phyloP scores from a whole-genome alignment of 2,329 filamentous ascomycete species.

The Trichoderma afroharzianum region DNA sequence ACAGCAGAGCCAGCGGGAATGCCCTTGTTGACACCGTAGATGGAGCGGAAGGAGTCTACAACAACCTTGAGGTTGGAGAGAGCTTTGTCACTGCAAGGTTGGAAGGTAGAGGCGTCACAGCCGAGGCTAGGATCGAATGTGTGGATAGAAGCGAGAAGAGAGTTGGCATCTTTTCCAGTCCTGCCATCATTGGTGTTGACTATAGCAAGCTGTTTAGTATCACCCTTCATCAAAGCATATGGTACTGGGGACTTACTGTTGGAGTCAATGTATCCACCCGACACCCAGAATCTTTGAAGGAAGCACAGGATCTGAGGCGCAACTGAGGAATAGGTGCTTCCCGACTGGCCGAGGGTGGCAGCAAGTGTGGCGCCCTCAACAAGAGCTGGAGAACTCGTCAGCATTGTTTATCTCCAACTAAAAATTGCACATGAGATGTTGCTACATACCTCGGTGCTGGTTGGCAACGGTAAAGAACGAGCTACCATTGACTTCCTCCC shows the following conservation, averaged over 20 bases:
- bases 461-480: slow-evolving; percentile 76
- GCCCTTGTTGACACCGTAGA: slow-evolving; percentile 65
- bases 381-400: slow-evolving; percentile 39
- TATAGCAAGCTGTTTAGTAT: slow-evolving; percentile 19
- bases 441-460: slow-evolving; percentile 58
- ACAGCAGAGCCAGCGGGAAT: slow-evolving; percentile 57
- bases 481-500: slow-evolving; percentile 74
- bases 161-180: slow-evolving; percentile 68
- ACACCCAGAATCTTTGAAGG: slow-evolving; percentile 69
- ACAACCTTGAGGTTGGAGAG: slow-evolving; percentile 74
- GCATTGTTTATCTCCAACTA: not conserved
- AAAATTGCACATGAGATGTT: not conserved
- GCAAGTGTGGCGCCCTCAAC: slow-evolving; percentile 67
- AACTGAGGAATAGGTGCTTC: slow-evolving; percentile 57
- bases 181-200: slow-evolving; percentile 59
- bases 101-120: slow-evolving; percentile 70
- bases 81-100: slow-evolving; percentile 67
- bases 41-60: slow-evolving; percentile 70
- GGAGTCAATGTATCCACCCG: slow-evolving; percentile 59
- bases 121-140: slow-evolving; percentile 64
- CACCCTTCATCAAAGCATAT: not conserved
- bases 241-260: slow-evolving; percentile 48
- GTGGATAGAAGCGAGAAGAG: slow-evolving; percentile 62
- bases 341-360: slow-evolving; percentile 56
- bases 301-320: slow-evolving; percentile 72